Conservation (phyloP, 164 flowering plant genomes). For the Aristolochia contorta region DNA sequence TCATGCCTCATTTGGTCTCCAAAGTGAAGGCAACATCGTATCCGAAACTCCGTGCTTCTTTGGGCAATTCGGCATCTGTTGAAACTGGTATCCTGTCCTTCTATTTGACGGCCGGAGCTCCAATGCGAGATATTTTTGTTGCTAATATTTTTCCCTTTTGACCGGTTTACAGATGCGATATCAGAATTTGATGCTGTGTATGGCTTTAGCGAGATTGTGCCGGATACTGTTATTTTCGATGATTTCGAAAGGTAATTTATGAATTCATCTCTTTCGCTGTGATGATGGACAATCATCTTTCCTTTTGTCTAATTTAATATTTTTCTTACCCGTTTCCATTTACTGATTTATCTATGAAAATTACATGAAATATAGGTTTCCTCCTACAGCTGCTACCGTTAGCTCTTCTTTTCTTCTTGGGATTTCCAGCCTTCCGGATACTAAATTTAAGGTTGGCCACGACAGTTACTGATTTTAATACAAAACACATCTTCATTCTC, state of each 20-base stretch:
- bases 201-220: conserved; percentile 82
- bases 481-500: not conserved
- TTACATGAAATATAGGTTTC: conserved; percentile 43
- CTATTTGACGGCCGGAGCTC: not conserved
- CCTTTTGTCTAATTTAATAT: not conserved
- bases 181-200: conserved; percentile 82
- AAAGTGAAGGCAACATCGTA: conserved; percentile 23
- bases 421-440: conserved; percentile 85
- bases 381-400: conserved; percentile 96
- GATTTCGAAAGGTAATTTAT: conserved; percentile 68
- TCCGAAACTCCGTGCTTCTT: conserved; percentile 45
- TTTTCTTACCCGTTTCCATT: not conserved
- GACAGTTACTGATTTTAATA: not conserved
- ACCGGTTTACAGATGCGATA: conserved; percentile 28
- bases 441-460: conserved; percentile 55
- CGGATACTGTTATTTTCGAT: conserved; percentile 92
- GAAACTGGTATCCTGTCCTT: conserved; percentile 32
- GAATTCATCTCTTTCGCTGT: not conserved
- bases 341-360: not conserved
- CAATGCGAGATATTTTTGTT: not conserved
- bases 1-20: conserved; percentile 22
- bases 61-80: conserved; percentile 47
- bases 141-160: not conserved
- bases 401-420: conserved; percentile 86
- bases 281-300: not conserved